Percentiles rank a stretch among this genome's conserved stretches.
Conservation (phyloP, 805 yeast species). For the Zygoascus flipseniorum region DNA sequence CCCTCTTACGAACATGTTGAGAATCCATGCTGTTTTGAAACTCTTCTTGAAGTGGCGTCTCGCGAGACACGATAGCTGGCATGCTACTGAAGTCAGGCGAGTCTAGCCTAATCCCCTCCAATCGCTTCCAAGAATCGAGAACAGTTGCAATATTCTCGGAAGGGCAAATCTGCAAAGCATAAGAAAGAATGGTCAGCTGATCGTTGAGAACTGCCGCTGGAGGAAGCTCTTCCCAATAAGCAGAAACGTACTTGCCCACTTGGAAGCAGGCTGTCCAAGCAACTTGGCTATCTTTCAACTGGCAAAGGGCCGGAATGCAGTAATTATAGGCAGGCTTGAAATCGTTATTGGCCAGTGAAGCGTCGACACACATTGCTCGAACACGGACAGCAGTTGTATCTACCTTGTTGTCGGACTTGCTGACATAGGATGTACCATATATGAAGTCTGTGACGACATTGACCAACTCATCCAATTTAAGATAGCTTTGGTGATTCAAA, state of each 20-base stretch:
- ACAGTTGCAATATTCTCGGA: constrained; percentile 47
- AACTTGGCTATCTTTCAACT: constrained; percentile 12
- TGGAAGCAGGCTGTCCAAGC: constrained; percentile 71
- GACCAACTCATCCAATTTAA: constrained; percentile 20
- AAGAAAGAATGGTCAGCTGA: constrained; percentile 49
- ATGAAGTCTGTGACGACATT: constrained; percentile 10
- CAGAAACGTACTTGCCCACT: constrained; percentile 51
- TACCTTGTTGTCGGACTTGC: constrained; percentile 1
- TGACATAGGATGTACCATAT: constrained; percentile 4
- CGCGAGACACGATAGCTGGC: not conserved
- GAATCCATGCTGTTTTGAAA: constrained; percentile 25
- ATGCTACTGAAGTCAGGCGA: not conserved
- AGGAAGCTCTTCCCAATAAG: constrained; percentile 34
- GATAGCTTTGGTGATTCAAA: constrained; percentile 24
- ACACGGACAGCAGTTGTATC: constrained; percentile 11
- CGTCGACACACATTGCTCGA: constrained; percentile 47
- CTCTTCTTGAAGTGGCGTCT: not conserved
- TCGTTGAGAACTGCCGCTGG: constrained; percentile 34
- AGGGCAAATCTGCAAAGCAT: constrained; percentile 44
- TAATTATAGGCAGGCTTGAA: constrained; percentile 47
- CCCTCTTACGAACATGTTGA: constrained; percentile 21
- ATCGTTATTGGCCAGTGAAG: constrained; percentile 55
- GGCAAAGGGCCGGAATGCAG: constrained; percentile 19
- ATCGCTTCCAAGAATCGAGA: constrained; percentile 48
- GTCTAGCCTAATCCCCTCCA: constrained; percentile 10